phyloP scores from a whole-genome alignment of 1,139 yeast genomes.

The Blastobotrys illinoisensis region DNA sequence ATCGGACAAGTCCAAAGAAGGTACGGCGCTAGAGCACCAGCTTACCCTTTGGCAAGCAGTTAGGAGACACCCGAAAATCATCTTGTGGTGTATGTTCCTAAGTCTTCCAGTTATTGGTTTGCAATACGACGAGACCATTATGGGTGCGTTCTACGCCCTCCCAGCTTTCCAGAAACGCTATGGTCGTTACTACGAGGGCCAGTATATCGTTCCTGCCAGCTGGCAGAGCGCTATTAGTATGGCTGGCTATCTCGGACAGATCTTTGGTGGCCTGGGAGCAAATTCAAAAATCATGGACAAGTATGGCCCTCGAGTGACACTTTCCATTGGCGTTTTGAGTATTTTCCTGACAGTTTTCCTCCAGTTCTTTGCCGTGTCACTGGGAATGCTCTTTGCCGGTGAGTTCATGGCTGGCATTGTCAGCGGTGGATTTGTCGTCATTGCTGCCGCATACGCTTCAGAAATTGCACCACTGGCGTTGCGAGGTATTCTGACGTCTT shows the following conservation, averaged over 20 bases:
- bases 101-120: conserved; percentile 42
- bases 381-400: conserved; percentile 36
- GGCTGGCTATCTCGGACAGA: conserved; percentile 37
- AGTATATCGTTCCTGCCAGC: conserved; percentile 36
- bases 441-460: conserved; percentile 42
- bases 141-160: conserved; percentile 28
- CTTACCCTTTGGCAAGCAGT: conserved; percentile 16
- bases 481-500: conserved; percentile 40
- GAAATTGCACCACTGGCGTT: conserved; percentile 43
- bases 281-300: neutral
- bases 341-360: conserved; percentile 37
- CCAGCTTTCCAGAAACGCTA: conserved; percentile 34
- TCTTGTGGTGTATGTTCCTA: conserved; percentile 39
- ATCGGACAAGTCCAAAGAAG: conserved; percentile 21
- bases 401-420: conserved; percentile 41
- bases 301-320: neutral
- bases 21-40: conserved; percentile 17
- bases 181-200: conserved; percentile 29
- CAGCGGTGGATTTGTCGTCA: conserved; percentile 43
- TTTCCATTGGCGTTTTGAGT: neutral
- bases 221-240: conserved; percentile 43
- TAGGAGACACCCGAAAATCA: conserved; percentile 34
- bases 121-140: conserved; percentile 40
- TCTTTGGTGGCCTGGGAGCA: conserved; percentile 33
- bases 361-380: conserved; percentile 38